Evolutionary conservation across 768 basidiomycete species (phyloP).

Genomic region (Rhodosporidiobolus odoratus): DNA sequence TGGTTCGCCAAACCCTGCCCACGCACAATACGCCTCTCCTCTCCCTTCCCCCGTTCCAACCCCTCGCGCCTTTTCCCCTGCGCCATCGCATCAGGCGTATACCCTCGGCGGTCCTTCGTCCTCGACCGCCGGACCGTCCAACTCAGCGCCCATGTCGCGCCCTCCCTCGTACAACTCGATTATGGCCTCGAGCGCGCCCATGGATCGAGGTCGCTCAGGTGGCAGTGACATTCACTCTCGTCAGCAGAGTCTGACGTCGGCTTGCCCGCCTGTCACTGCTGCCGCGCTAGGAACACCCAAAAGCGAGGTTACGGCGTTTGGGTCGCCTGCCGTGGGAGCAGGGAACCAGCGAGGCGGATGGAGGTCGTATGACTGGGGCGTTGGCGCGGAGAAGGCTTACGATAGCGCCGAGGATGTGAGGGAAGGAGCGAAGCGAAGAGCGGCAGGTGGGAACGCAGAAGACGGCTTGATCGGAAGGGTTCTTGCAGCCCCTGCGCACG

Average conservation of each 20-base stretch:
- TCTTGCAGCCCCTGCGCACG: slow-evolving; percentile 1
- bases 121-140: background rate
- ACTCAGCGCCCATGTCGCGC: slow-evolving; percentile 21
- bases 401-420: slow-evolving; percentile 24
- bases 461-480: background rate
- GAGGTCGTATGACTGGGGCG: slow-evolving; percentile 36
- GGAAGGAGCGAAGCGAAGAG: slow-evolving; percentile 11
- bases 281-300: slow-evolving; percentile 17
- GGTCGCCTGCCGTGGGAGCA: slow-evolving; percentile 4
- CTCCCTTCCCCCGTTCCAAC: slow-evolving; percentile 9
- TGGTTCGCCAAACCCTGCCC: slow-evolving; percentile 11
- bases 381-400: background rate
- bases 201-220: slow-evolving; percentile 24
- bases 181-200: slow-evolving; percentile 14
- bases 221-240: slow-evolving; percentile 31
- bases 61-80: background rate
- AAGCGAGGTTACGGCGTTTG: slow-evolving; percentile 9
- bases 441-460: background rate
- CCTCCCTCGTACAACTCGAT: slow-evolving; percentile 13
- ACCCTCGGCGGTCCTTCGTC: background rate
- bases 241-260: slow-evolving; percentile 36
- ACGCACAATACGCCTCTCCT: background rate
- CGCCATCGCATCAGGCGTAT: slow-evolving; percentile 9
- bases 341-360: background rate
- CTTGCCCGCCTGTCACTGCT: slow-evolving; percentile 37